Conservation (phyloP, 345 rosid species). For the Tarenaya hassleriana region DNA sequence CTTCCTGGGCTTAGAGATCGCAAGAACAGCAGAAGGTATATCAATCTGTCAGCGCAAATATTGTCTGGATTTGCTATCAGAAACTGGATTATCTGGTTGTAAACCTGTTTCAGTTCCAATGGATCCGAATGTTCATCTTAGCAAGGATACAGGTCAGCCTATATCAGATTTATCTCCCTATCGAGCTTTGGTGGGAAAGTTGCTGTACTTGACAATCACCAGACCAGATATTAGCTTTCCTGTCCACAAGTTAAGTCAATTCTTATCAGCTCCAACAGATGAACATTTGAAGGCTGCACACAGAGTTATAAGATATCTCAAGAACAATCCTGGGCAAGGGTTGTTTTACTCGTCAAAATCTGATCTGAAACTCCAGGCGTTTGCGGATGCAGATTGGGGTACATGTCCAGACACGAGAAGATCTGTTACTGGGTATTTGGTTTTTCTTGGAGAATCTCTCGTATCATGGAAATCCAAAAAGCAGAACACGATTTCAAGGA, state of each 20-base stretch:
- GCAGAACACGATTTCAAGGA: too few species aligned
- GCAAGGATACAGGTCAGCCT: too few species aligned
- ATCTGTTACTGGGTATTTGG: not conserved
- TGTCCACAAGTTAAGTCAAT: not conserved
- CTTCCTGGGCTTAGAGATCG: too few species aligned
- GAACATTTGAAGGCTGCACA: not conserved
- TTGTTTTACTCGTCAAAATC: not conserved
- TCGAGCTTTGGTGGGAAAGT: not conserved
- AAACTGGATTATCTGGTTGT: too few species aligned
- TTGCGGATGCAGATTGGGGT: constrained; percentile 3
- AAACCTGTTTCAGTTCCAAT: too few species aligned
- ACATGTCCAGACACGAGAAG: not conserved
- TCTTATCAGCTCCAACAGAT: not conserved
- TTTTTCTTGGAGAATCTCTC: not conserved
- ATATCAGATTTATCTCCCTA: too few species aligned
- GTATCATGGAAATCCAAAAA: too few species aligned
- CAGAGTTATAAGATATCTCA: not conserved
- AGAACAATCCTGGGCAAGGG: not conserved
- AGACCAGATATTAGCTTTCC: too few species aligned
- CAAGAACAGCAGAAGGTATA: too few species aligned
- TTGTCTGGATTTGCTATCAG: too few species aligned
- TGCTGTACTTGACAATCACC: not conserved
- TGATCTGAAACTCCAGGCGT: not conserved
- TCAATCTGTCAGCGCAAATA: too few species aligned
- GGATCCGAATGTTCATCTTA: too few species aligned